Evolutionary conservation across 768 basidiomycete species (phyloP), one percentile per base, ranked within the genome.

Genomic region (Mycena crocata): DNA sequence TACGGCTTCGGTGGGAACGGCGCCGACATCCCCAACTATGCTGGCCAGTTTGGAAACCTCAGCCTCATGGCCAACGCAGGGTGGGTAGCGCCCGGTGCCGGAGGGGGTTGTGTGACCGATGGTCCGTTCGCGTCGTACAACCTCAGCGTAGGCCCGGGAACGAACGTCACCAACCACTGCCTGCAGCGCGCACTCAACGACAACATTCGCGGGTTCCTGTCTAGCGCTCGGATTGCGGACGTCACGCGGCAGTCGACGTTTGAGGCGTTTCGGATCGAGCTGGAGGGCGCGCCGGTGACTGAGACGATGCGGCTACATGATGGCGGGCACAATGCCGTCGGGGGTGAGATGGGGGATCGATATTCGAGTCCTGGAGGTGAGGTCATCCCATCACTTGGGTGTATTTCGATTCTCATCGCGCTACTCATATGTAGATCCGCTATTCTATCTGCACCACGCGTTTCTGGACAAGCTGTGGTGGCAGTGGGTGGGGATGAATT

Each of bases 401-500:
- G 55, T 48, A 45, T 3, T 4, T 42, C 40, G 34, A 28, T 28
- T 40, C 19, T 28, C n/a, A n/a, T 39, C 52, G 17, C 28, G 7
- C 21, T 65, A 39, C 17, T n/a, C 17, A 31, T 49, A 12, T 12
- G 14, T 26, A 82, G 80, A 82, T 54, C 81, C 81, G 5, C 40
- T 83, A 12, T 82, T 82, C 71, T 81, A 79, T 69, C 69, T 82
- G 23, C 81, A 82, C 62, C 80, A 82, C 57, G 76, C 78, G 15
- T 81, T 80, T 57, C 56, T 83, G 15, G 81, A 82, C 55, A 75
- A 81, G n/a, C 72, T 83, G 2, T 82, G 81, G 81, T 81, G 79
- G 80, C 46, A 69, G 10, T 83, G 82, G 82, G 80, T 80, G 46
- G 64, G 66, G 30, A 59, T 71, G 45, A 67, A 77, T 31, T 61